Evolutionary conservation across 1,284 basidiomycete genomes (phyloP).

Genomic region (Cutaneotrichosporon spelunceum): DNA sequence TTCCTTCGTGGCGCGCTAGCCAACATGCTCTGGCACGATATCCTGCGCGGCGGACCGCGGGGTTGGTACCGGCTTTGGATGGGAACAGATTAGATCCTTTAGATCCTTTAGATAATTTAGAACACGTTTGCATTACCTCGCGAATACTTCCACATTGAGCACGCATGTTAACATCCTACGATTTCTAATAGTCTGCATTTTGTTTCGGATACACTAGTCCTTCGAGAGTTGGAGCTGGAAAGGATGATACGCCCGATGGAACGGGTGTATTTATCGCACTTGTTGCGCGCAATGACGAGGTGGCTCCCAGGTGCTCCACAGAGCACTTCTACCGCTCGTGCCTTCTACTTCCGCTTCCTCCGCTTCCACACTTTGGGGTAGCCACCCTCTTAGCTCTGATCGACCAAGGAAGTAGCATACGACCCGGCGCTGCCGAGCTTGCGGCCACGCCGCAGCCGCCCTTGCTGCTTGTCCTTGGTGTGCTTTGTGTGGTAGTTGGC

Average conservation of each 20-base stretch:
- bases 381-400: background rate
- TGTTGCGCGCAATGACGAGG: too few relatives aligned
- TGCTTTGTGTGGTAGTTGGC: background rate
- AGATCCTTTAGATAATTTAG: too few relatives aligned
- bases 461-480: background rate
- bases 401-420: background rate
- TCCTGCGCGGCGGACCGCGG: constrained; percentile 31
- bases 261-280: too few relatives aligned
- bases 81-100: constrained; percentile 13
- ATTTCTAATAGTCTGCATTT: background rate
- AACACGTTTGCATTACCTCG: background rate
- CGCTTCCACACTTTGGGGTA: background rate
- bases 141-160: background rate
- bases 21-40: constrained; percentile 37
- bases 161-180: background rate
- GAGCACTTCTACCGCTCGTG: too few relatives aligned
- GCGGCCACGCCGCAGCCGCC: background rate
- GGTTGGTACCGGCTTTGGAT: constrained; percentile 19
- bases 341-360: background rate
- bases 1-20: constrained; percentile 32
- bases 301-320: too few relatives aligned
- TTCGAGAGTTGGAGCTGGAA: background rate
- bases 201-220: background rate
- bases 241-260: too few relatives aligned
- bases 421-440: background rate